These are phyloP conservation scores for Tuber melanosporum DNA, from an alignment of 495 filamentous ascomycete genomes.

Conservation along the genomic window DNA sequence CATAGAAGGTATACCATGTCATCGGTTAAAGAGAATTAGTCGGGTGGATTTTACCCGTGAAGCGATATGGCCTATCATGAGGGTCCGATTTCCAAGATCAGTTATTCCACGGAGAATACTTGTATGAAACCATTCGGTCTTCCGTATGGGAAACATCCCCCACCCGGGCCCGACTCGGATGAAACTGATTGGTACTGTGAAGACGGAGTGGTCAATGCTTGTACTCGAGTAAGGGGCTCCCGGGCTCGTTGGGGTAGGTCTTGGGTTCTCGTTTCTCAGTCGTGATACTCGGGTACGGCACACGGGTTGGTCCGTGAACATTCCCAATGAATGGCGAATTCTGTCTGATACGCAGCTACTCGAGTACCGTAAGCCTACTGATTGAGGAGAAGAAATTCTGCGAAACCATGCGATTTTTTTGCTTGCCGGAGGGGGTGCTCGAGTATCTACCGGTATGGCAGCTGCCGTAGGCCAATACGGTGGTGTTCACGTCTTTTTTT, in stretches of 20 bases:
- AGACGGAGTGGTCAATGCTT: not conserved
- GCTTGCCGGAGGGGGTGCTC: too few species aligned
- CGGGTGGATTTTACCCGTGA: not conserved
- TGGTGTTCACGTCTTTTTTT: too few species aligned
- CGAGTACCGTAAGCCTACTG: too few species aligned
- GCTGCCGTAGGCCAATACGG: too few species aligned
- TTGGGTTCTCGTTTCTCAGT: not conserved
- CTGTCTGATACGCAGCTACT: too few species aligned
- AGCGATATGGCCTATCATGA: not conserved
- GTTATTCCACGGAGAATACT: not conserved
- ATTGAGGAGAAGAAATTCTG: too few species aligned
- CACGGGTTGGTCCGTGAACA: too few species aligned
- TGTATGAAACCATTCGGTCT: not conserved
- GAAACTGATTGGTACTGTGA: not conserved
- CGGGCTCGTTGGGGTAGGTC: not conserved
- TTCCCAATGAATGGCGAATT: too few species aligned
- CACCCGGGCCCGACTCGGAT: not conserved
- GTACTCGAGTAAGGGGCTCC: not conserved
- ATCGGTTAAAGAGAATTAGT: not conserved
- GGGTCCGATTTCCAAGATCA: not conserved
- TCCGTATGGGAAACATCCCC: not conserved
- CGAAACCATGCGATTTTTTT: too few species aligned
- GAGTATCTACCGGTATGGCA: too few species aligned
- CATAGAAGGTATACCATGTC: too few species aligned
- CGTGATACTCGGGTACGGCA: too few species aligned